These are phyloP conservation scores for Gaeumannomyces sp. DNA, from an alignment of 2,329 filamentous ascomycete genomes.

Conservation along the genomic window DNA sequence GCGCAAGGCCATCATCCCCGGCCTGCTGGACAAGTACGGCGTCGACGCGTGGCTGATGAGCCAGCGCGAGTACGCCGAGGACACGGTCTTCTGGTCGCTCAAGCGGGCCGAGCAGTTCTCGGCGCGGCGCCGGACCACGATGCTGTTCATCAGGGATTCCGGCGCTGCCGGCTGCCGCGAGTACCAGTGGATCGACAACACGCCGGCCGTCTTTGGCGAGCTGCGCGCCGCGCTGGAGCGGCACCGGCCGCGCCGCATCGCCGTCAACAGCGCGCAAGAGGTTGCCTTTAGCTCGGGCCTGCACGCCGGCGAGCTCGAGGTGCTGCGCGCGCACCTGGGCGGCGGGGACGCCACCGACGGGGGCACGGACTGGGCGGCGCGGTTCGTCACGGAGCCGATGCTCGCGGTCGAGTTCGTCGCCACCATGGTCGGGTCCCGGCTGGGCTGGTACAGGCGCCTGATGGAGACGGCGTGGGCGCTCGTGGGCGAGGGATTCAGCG, in stretches of 20 bases:
- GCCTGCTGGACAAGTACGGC: conserved; percentile 35
- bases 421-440: conserved; percentile 32
- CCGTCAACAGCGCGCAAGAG: conserved; percentile 37
- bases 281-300: conserved; percentile 41
- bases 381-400: conserved; percentile 34
- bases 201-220: conserved; percentile 34
- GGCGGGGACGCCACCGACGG: conserved; percentile 31
- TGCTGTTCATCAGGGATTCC: conserved; percentile 35
- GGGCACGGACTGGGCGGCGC: conserved; percentile 32
- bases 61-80: conserved; percentile 45
- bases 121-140: conserved; percentile 41
- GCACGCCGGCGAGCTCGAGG: conserved; percentile 39
- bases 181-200: conserved; percentile 43
- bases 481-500: conserved; percentile 64
- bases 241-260: conserved; percentile 32
- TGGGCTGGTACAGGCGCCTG: conserved; percentile 37
- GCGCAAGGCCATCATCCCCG: conserved; percentile 34
- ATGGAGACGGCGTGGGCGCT: conserved; percentile 54
- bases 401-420: conserved; percentile 40
- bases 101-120: conserved; percentile 40
- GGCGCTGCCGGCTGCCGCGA: conserved; percentile 19
- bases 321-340: conserved; percentile 26
- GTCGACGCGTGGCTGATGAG: conserved; percentile 45
- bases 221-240: conserved; percentile 30
- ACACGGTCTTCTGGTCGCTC: conserved; percentile 45